Evolutionary conservation across 164 flowering plant genomes (phyloP), one percentile per base, ranked within the genome.

Genomic region (Warburgia ugandensis): DNA sequence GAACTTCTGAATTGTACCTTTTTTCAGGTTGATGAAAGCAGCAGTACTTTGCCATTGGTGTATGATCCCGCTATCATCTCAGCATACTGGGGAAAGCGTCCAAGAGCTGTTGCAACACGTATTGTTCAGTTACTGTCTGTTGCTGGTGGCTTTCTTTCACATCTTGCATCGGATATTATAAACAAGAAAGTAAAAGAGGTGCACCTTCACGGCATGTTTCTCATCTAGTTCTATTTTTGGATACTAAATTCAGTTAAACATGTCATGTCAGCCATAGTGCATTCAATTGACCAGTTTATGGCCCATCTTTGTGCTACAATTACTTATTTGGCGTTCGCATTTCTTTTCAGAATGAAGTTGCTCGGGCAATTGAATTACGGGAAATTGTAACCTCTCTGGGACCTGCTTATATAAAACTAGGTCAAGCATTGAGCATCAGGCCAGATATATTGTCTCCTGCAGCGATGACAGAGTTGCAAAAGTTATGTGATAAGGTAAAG

Each of bases 301-400:
- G n/a, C n/a, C n/a, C n/a, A n/a, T n/a, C n/a, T n/a, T n/a, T n/a
- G n/a, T n/a, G n/a, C n/a, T n/a, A n/a, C n/a, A n/a, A n/a, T n/a
- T n/a, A n/a, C n/a, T n/a, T n/a, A n/a, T n/a, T n/a, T n/a, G n/a
- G n/a, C n/a, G n/a, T n/a, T n/a, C n/a, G n/a, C n/a, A n/a, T n/a
- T n/a, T n/a, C n/a, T n/a, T n/a, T n/a, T n/a, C n/a, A 92, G 99
- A 92, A 92, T 72, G 99, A 92, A 73, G 95, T 92, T 56, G 83
- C 95, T 54, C 78, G 99, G 39, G 99, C 99, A 14, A 92, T 92
- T 68, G 99, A 92, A 61, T 56, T 92, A 48, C 78, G 99, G 71
- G 99, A 92, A 59, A 92, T 92, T 54, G 96, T 92, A 16, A 92
- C 96, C 43, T 92, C 99, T 37, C 72, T 92, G 75, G 99, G 99